A percentile compares a stretch with the other conserved stretches of the same genome.
Evolutionary conservation across 306 rosid species (phyloP).

Genomic region (Corylus heterophylla): DNA sequence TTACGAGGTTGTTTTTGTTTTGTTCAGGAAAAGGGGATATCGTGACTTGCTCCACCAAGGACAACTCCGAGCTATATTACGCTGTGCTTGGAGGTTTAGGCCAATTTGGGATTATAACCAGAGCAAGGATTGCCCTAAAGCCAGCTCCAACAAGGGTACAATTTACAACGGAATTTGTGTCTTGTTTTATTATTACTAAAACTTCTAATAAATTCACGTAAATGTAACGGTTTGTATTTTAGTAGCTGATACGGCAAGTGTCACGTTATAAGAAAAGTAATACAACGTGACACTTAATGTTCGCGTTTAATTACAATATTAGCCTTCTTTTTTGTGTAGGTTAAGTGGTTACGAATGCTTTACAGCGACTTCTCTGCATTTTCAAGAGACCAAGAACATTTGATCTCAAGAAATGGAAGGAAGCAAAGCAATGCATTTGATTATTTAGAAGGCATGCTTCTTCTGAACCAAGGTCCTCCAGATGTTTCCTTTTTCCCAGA

Average conservation of each 20-base stretch:
- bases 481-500: slow-evolving; percentile 69
- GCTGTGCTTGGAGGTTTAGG: slow-evolving; percentile 89
- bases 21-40: slow-evolving; percentile 64
- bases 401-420: slow-evolving; percentile 43
- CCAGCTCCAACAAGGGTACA: slow-evolving; percentile 66
- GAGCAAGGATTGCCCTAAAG: slow-evolving; percentile 78
- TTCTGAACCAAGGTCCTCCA: slow-evolving; percentile 44
- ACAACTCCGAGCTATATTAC: slow-evolving; percentile 55
- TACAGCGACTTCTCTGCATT: slow-evolving; percentile 61
- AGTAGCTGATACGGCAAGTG: no score
- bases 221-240: no score
- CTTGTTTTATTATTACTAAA: not conserved
- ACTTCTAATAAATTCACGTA: no score
- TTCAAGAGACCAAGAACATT: slow-evolving; percentile 65
- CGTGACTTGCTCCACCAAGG: slow-evolving; percentile 59
- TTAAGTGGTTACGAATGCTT: slow-evolving; percentile 62
- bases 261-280: no score
- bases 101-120: slow-evolving; percentile 80
- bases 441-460: slow-evolving; percentile 71
- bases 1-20: not conserved
- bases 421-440: slow-evolving; percentile 35
- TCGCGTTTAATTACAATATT: not conserved
- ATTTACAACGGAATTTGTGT: not conserved
- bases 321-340: slow-evolving; percentile 41
- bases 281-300: no score